A percentile compares a stretch with the other conserved stretches of the same genome.
Conservation (phyloP, 1,284 basidiomycete species). For the Microbotryum violaceum region DNA sequence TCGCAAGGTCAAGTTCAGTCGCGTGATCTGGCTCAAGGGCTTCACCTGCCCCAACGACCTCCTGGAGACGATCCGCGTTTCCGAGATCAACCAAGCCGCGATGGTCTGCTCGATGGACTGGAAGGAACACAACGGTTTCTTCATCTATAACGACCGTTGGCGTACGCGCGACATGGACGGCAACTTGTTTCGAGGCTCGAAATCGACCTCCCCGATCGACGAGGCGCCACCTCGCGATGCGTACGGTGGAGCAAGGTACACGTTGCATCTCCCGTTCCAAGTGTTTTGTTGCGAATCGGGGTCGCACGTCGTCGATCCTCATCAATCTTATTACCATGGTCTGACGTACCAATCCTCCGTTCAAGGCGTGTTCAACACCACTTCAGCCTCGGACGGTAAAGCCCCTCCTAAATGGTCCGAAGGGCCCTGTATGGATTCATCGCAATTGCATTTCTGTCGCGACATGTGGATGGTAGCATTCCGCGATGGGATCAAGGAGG, state of each 20-base stretch:
- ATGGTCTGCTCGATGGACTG: conserved; percentile 99
- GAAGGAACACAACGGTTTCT: conserved; percentile 91
- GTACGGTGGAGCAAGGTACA: conserved; percentile 69
- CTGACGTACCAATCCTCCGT: conserved; percentile 69
- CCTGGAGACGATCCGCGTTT: conserved; percentile 82
- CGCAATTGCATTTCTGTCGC: conserved; percentile 90
- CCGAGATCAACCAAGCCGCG: conserved; percentile 76
- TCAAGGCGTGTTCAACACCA: conserved; percentile 52
- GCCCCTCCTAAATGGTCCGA: conserved; percentile 48
- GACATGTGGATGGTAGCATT: conserved; percentile 85
- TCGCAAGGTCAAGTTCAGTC: conserved; percentile 69
- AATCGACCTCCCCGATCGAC: conserved; percentile 80
- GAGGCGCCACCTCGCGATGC: conserved; percentile 80
- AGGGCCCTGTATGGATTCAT: conserved; percentile 80
- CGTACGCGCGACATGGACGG: conserved; percentile 89
- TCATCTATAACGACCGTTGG: conserved; percentile 95
- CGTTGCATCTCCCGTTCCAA: conserved; percentile 86
- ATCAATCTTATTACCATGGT: conserved; percentile 83
- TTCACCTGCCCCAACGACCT: conserved; percentile 96
- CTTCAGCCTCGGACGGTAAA: conserved; percentile 51
- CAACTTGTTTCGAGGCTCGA: conserved; percentile 89
- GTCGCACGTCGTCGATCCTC: conserved; percentile 86
- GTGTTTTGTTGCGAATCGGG: conserved; percentile 95
- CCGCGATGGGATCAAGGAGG: conserved; percentile 53
- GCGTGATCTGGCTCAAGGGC: conserved; percentile 92